Evolutionary conservation across 1,139 yeast genomes (phyloP).

Genomic region (Wickerhamomyces sp.): DNA sequence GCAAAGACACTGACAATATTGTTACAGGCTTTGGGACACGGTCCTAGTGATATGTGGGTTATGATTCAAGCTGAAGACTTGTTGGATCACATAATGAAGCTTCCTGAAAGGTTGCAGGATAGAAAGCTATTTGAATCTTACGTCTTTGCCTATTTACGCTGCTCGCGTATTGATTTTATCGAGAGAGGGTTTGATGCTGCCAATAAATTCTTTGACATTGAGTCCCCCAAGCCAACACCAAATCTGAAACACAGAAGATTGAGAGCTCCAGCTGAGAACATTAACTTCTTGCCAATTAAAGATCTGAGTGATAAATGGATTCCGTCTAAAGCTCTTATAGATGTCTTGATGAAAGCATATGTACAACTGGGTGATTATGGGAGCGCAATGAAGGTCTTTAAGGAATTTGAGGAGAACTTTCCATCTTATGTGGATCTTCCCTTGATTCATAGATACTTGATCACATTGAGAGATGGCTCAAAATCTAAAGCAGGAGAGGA

Average conservation of each 20-base stretch:
- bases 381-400: conserved; percentile 8
- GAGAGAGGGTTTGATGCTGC: conserved; percentile 17
- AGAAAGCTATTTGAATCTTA: conserved; percentile 15
- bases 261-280: conserved; percentile 1
- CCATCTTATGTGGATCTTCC: conserved; percentile 13
- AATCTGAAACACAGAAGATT: neutral
- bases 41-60: conserved; percentile 8
- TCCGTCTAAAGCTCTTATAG: conserved; percentile 16
- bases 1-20: conserved; percentile 30
- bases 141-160: conserved; percentile 12
- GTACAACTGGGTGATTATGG: conserved; percentile 11
- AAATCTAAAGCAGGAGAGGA: conserved; percentile 10
- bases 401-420: conserved; percentile 7
- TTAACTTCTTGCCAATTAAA: conserved; percentile 1
- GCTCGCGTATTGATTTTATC: conserved; percentile 9
- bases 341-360: conserved; percentile 15
- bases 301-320: conserved; percentile 11
- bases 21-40: conserved; percentile 23
- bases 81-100: conserved; percentile 5
- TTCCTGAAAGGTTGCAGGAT: conserved; percentile 16
- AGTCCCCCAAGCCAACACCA: conserved; percentile 1
- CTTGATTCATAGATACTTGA: conserved; percentile 17
- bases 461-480: conserved; percentile 5
- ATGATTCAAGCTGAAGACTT: conserved; percentile 9
- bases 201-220: conserved; percentile 12